Conservation (phyloP, 805 yeast species). For the Kazachstania psychrophila region DNA sequence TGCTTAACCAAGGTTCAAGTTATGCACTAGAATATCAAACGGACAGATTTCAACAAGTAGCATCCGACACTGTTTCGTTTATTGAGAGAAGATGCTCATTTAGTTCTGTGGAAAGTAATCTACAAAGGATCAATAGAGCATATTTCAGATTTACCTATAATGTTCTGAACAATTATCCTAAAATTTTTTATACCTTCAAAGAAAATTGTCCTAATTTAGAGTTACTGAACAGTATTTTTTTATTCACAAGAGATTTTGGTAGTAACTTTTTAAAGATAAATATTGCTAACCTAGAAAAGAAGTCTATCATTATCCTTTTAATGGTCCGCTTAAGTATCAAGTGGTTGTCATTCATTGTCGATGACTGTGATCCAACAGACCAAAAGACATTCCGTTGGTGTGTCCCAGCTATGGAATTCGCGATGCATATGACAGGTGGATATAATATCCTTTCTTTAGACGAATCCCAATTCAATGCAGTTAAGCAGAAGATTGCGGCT, state of each 20-base stretch:
- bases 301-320: conserved; percentile 59
- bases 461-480: conserved; percentile 60
- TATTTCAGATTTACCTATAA: conserved; percentile 60
- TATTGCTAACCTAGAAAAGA: conserved; percentile 45
- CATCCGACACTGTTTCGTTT: conserved; percentile 47
- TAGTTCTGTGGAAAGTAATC: conserved; percentile 61
- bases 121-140: conserved; percentile 53
- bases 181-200: conserved; percentile 44
- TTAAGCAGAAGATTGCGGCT: conserved; percentile 80
- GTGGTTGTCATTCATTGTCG: conserved; percentile 89
- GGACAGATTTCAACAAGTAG: conserved; percentile 47
- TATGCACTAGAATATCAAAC: conserved; percentile 46
- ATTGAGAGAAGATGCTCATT: conserved; percentile 63
- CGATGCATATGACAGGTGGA: conserved; percentile 89
- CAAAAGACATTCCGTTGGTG: conserved; percentile 91
- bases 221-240: conserved; percentile 60
- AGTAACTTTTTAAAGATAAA: conserved; percentile 57
- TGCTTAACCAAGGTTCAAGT: conserved; percentile 50
- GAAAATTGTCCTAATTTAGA: conserved; percentile 62
- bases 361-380: conserved; percentile 90
- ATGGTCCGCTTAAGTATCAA: conserved; percentile 70
- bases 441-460: conserved; percentile 75
- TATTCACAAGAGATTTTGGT: conserved; percentile 75
- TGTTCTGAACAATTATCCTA: conserved; percentile 51
- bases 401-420: conserved; percentile 89